Evolutionary conservation across 1,139 yeast genomes (phyloP).

Genomic region (Sugiyamaella pinicola): DNA sequence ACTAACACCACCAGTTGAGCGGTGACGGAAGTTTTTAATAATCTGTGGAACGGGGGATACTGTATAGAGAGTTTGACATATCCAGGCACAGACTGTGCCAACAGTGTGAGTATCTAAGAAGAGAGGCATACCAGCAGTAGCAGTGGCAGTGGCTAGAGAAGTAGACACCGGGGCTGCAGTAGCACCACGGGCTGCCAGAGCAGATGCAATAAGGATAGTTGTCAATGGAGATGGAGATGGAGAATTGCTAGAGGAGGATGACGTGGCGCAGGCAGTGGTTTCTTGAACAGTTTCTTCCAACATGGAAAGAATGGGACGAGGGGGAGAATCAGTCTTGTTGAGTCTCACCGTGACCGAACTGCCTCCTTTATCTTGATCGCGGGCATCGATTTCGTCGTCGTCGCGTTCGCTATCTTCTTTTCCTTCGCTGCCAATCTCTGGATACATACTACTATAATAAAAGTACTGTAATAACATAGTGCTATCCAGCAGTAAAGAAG

Average conservation of each 20-base stretch:
- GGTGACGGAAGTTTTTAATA: constrained; percentile 65
- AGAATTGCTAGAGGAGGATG: not conserved
- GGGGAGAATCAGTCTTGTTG: not conserved
- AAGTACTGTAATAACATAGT: constrained; percentile 35
- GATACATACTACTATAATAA: constrained; percentile 30
- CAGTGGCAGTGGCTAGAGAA: constrained; percentile 1
- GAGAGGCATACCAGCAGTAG: constrained; percentile 5
- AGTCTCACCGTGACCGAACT: not conserved
- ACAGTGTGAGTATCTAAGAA: constrained; percentile 30
- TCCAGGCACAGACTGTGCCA: constrained; percentile 77
- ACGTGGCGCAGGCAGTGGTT: not conserved
- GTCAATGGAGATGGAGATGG: constrained; percentile 9
- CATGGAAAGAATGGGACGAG: constrained; percentile 8
- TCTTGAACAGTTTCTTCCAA: not conserved
- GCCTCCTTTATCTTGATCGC: constrained; percentile 2
- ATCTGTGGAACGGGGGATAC: constrained; percentile 81
- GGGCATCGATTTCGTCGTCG: not conserved
- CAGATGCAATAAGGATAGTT: constrained; percentile 15
- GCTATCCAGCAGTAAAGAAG: constrained; percentile 35
- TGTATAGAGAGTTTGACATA: constrained; percentile 71
- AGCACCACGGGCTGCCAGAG: constrained; percentile 8
- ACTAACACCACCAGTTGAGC: constrained; percentile 84
- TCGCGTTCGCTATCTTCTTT: constrained; percentile 7
- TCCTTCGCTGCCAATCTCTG: constrained; percentile 4
- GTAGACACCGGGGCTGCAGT: constrained; percentile 20